A percentile compares a stretch with the other conserved stretches of the same genome.
phyloP scores from a whole-genome alignment of 176 grass and related monocot genomes.

The Phoenix dactylifera region DNA sequence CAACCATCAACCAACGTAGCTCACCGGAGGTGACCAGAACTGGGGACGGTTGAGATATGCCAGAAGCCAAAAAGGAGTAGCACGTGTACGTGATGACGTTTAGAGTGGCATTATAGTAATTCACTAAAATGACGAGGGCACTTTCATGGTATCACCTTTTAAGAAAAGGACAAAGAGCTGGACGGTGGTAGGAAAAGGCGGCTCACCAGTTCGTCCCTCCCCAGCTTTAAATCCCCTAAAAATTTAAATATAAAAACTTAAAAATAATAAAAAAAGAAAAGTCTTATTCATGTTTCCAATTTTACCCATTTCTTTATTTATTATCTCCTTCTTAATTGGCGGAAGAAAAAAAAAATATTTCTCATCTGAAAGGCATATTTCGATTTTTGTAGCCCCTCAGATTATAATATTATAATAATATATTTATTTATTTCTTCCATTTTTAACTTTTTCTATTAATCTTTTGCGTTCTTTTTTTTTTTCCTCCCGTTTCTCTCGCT shows the following conservation, averaged over 20 bases:
- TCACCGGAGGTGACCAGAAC: too few species aligned
- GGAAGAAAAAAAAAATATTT: not conserved
- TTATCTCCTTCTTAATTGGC: constrained; percentile 17
- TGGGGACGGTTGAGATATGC: too few species aligned
- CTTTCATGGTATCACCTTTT: too few species aligned
- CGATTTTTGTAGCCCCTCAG: constrained; percentile 30
- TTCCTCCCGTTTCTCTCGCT: constrained; percentile 63
- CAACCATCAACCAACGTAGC: too few species aligned
- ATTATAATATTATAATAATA: constrained; percentile 35
- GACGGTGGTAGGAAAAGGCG: constrained; percentile 42
- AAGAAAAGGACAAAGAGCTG: constrained; percentile 18
- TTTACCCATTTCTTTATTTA: constrained; percentile 40
- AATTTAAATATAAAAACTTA: constrained; percentile 15
- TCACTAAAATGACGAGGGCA: too few species aligned
- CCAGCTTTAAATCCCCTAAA: constrained; percentile 5
- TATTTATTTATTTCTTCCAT: constrained; percentile 2
- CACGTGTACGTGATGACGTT: too few species aligned
- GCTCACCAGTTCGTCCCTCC: constrained; percentile 26
- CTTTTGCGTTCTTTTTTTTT: constrained; percentile 45
- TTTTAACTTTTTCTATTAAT: constrained; percentile 19
- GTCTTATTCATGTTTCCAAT: constrained; percentile 31
- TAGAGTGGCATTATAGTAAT: too few species aligned
- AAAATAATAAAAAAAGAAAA: too few species aligned
- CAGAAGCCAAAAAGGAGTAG: too few species aligned
- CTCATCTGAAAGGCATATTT: constrained; percentile 21